Evolutionary conservation across 495 filamentous ascomycete species (phyloP).

Genomic region (Penicillium bovifimosum): DNA sequence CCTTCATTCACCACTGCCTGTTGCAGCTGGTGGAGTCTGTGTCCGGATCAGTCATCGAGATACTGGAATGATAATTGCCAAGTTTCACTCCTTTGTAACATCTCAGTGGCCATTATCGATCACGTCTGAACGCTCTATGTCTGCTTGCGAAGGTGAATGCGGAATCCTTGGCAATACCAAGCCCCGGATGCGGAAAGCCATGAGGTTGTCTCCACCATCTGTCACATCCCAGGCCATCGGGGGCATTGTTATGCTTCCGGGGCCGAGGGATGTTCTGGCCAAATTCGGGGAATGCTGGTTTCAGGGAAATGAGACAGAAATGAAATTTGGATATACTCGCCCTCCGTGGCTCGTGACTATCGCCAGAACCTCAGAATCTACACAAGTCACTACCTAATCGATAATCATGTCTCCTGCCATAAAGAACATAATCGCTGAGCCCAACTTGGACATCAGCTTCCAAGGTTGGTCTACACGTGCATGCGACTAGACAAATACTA

Average conservation of each 20-base stretch:
- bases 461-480: conserved; percentile 13
- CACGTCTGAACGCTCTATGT: neutral
- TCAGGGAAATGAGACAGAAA: neutral
- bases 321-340: conserved; percentile 5
- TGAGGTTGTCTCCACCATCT: neutral
- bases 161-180: neutral
- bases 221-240: conserved; percentile 11
- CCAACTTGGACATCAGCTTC: conserved; percentile 28
- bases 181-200: conserved; percentile 23
- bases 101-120: neutral
- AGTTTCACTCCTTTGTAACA: neutral
- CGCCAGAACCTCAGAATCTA: neutral
- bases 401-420: conserved; percentile 23
- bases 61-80: neutral
- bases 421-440: conserved; percentile 16
- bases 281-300: conserved; percentile 1
- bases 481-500: neutral
- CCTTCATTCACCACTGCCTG: neutral
- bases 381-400: neutral
- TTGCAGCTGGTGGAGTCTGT: neutral
- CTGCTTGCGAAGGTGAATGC: neutral
- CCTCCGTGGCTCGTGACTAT: neutral
- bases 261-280: neutral
- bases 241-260: conserved; percentile 11
- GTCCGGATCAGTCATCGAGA: neutral